Percentiles rank a stretch among this genome's conserved stretches.
These are phyloP conservation scores for Penicillium riverlandense DNA, from an alignment of 495 filamentous ascomycete genomes.

Conservation along the genomic window DNA sequence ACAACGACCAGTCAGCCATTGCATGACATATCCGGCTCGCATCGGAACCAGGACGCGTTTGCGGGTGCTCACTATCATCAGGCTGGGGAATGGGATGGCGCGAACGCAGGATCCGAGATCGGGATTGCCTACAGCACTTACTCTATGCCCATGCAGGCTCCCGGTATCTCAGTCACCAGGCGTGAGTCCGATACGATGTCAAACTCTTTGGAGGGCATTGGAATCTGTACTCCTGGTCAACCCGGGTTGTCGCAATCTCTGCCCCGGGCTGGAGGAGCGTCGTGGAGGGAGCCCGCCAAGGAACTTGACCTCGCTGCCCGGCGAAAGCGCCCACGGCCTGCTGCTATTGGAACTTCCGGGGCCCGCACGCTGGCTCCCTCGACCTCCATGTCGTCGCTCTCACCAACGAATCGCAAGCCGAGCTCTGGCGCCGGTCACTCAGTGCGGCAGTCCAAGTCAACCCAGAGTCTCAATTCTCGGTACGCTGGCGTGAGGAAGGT, in stretches of 20 bases:
- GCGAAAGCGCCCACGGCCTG: slow-evolving; percentile 46
- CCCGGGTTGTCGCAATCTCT: slow-evolving; percentile 19
- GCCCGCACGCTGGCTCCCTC: slow-evolving; percentile 32
- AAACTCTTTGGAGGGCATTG: slow-evolving; percentile 32
- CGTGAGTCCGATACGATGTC: slow-evolving; percentile 36
- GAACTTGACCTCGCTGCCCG: slow-evolving; percentile 47
- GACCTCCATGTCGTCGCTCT: slow-evolving; percentile 34
- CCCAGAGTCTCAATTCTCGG: slow-evolving; percentile 39
- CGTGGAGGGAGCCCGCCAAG: slow-evolving; percentile 36
- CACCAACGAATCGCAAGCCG: slow-evolving; percentile 29
- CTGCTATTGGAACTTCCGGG: slow-evolving; percentile 41
- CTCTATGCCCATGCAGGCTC: slow-evolving; percentile 22
- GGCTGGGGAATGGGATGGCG: slow-evolving; percentile 24
- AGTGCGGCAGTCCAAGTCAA: slow-evolving; percentile 49
- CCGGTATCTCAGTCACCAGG: slow-evolving; percentile 25
- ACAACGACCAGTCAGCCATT: slow-evolving; percentile 17
- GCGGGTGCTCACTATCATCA: slow-evolving; percentile 13
- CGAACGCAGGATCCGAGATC: slow-evolving; percentile 12
- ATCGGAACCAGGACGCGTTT: slow-evolving; percentile 11
- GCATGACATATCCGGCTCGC: slow-evolving; percentile 10
- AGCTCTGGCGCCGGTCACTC: slow-evolving; percentile 28
- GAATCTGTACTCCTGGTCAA: slow-evolving; percentile 24
- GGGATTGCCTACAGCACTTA: slow-evolving; percentile 25
- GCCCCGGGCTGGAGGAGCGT: slow-evolving; percentile 15
- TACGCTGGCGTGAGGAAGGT: slow-evolving; percentile 48